Evolutionary conservation across 2,329 filamentous ascomycete species (phyloP).

Genomic region (Fonsecaea pedrosoi): DNA sequence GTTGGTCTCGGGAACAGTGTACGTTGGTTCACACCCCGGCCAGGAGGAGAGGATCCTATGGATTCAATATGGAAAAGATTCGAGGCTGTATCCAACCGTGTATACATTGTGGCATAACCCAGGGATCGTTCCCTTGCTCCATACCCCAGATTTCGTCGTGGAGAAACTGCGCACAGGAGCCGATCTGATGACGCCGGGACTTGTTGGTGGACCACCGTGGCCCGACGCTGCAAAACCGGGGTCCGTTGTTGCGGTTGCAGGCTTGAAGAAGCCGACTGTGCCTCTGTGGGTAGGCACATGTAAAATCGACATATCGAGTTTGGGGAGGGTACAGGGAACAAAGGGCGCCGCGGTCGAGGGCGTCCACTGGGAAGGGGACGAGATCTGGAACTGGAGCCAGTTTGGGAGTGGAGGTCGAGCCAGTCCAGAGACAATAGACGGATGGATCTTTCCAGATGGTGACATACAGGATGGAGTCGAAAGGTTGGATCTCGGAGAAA

Average conservation of each 20-base stretch:
- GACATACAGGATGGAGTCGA: conserved; percentile 50
- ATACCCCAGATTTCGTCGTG: conserved; percentile 65
- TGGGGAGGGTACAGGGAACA: conserved; percentile 62
- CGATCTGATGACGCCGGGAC: conserved; percentile 72
- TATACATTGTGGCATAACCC: conserved; percentile 72
- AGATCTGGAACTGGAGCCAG: conserved; percentile 70
- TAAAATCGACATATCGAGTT: conserved; percentile 65
- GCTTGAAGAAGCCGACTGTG: conserved; percentile 64
- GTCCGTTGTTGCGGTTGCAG: conserved; percentile 68
- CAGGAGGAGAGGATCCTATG: conserved; percentile 68
- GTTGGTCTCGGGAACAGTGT: conserved; percentile 68
- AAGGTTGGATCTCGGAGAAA: conserved; percentile 51
- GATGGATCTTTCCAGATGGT: conserved; percentile 52
- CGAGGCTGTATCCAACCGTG: conserved; percentile 57
- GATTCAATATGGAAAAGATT: conserved; percentile 66
- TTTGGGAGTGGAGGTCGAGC: conserved; percentile 60
- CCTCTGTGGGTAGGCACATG: conserved; percentile 70
- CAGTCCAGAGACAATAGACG: conserved; percentile 61
- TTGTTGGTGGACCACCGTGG: conserved; percentile 70
- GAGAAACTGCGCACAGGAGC: conserved; percentile 70
- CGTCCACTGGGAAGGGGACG: conserved; percentile 72
- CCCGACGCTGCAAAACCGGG: conserved; percentile 64
- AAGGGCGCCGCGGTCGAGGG: conserved; percentile 71
- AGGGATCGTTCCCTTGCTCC: conserved; percentile 66
- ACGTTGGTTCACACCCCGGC: conserved; percentile 65